These are phyloP conservation scores for Zymoseptoria crescenta DNA, from an alignment of 2,329 filamentous ascomycete genomes.

Conservation along the genomic window DNA sequence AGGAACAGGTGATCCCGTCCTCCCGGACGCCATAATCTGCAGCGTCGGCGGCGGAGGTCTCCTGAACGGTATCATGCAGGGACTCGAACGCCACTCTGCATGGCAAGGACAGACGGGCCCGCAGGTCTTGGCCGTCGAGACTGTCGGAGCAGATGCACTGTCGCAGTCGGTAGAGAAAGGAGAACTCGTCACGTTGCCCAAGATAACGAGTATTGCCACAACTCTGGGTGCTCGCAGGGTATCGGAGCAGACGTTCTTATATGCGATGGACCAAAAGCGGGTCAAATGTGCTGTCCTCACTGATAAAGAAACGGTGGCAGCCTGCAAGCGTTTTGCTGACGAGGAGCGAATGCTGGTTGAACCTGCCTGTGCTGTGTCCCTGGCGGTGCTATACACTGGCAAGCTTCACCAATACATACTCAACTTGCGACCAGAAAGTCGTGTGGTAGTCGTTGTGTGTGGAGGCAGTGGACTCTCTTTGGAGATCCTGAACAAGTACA, in stretches of 20 bases:
- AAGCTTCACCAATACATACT: conserved; percentile 61
- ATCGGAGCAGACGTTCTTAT: conserved; percentile 58
- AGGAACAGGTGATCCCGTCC: not conserved
- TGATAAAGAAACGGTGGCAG: conserved; percentile 73
- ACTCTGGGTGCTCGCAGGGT: conserved; percentile 65
- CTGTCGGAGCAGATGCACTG: conserved; percentile 63
- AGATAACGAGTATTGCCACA: conserved; percentile 68
- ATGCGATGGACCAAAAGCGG: conserved; percentile 38
- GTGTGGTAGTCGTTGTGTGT: conserved; percentile 75
- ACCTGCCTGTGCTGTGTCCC: conserved; percentile 66
- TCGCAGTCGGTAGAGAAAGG: conserved; percentile 51
- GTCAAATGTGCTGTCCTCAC: conserved; percentile 57
- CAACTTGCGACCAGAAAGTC: conserved; percentile 50
- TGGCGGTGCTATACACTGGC: conserved; percentile 33
- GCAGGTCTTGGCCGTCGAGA: conserved; percentile 68
- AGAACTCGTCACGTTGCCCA: conserved; percentile 50
- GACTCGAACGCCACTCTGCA: conserved; percentile 47
- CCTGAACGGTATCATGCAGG: conserved; percentile 67
- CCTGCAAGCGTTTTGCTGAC: conserved; percentile 69
- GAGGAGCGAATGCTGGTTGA: conserved; percentile 78
- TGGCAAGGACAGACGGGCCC: conserved; percentile 20
- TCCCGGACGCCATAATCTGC: conserved; percentile 65
- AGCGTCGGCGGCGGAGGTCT: conserved; percentile 74
- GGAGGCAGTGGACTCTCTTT: conserved; percentile 50
- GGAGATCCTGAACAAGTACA: conserved; percentile 44